phyloP scores from a whole-genome alignment of 169 alveolate species.

The Besnoitia besnoiti region DNA sequence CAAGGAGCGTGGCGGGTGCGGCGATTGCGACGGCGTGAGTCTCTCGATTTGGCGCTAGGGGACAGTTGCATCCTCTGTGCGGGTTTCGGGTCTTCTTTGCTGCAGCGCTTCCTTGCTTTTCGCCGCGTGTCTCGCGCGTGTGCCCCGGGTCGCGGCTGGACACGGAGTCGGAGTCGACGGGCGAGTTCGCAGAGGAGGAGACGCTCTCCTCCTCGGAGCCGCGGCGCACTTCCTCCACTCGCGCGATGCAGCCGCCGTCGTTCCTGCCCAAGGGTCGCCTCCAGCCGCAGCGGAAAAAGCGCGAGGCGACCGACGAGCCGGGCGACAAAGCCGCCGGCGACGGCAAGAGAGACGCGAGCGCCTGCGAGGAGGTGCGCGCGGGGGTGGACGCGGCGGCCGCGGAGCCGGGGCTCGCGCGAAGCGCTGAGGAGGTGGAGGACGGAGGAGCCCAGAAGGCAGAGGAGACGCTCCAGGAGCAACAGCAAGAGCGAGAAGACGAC shows the following conservation, averaged over 20 bases:
- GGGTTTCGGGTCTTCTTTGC: too few relatives aligned
- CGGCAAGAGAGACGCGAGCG: background rate
- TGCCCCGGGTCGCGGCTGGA: too few relatives aligned
- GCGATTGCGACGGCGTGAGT: too few relatives aligned
- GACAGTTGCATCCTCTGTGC: too few relatives aligned
- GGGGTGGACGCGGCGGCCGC: too few relatives aligned
- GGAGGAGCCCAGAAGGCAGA: background rate
- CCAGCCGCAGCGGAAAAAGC: conserved; percentile 16
- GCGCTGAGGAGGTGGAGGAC: too few relatives aligned
- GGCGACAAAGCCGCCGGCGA: background rate
- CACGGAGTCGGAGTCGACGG: background rate
- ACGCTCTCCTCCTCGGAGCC: background rate
- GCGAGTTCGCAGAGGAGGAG: background rate
- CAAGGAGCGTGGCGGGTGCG: too few relatives aligned
- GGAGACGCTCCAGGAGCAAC: background rate
- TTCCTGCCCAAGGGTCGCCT: background rate
- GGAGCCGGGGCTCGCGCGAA: too few relatives aligned
- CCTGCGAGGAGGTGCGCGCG: background rate
- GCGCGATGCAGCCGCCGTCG: background rate
- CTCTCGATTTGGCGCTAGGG: too few relatives aligned
- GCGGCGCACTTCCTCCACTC: background rate
- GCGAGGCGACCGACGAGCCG: background rate
- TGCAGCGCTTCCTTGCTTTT: background rate
- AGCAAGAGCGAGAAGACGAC: background rate
- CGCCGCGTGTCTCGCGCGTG: too few relatives aligned